Evolutionary conservation across 169 alveolate genomes (phyloP).

Genomic region (Amoebophrya sp.): DNA sequence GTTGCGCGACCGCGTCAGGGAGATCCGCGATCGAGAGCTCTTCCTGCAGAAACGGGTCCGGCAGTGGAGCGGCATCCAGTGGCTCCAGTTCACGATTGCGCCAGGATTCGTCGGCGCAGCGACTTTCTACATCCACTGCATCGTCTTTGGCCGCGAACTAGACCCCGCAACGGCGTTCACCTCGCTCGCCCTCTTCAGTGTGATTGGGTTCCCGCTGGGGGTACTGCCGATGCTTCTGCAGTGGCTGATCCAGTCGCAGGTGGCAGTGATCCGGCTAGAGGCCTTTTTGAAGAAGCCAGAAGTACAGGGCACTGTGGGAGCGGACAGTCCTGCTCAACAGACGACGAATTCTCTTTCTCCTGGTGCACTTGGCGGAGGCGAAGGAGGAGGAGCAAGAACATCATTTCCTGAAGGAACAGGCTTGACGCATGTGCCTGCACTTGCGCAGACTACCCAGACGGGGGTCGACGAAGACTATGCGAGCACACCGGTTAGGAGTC

Average conservation of each 20-base stretch:
- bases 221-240: background rate
- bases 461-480: too few relatives aligned
- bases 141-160: background rate
- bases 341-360: too few relatives aligned
- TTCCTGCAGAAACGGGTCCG: background rate
- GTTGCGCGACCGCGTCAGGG: background rate
- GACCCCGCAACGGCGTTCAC: background rate
- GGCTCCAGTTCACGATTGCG: conserved; percentile 14
- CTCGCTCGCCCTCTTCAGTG: background rate
- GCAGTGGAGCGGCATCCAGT: background rate
- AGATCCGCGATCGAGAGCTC: background rate
- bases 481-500: too few relatives aligned
- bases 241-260: background rate
- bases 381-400: too few relatives aligned
- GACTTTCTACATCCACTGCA: background rate
- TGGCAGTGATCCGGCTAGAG: background rate
- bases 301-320: background rate
- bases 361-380: too few relatives aligned
- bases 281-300: background rate
- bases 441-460: too few relatives aligned
- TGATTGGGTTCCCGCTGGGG: conserved; percentile 20
- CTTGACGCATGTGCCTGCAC: too few relatives aligned
- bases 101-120: background rate
- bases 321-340: too few relatives aligned
- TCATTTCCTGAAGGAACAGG: too few relatives aligned